These are phyloP conservation scores for Fistulifera pelliculosa DNA, from an alignment of 108 stramenopile genomes.

Conservation along the genomic window DNA sequence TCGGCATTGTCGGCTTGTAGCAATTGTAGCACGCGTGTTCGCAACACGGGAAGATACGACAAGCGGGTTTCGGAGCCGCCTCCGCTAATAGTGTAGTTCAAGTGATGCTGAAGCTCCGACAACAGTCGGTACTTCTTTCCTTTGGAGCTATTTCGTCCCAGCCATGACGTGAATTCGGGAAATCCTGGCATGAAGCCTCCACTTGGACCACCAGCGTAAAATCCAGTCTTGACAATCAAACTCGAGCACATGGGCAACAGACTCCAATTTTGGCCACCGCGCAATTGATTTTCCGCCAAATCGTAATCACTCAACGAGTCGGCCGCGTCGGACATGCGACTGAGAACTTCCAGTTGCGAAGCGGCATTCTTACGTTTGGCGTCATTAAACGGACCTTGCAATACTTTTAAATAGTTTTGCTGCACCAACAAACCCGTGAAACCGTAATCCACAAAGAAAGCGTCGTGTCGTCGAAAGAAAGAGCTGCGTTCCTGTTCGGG, in stretches of 20 bases:
- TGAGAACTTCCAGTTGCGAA: slow-evolving; percentile 33
- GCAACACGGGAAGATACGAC: slow-evolving; percentile 69
- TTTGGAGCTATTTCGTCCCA: slow-evolving; percentile 88
- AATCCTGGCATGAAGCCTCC: slow-evolving; percentile 77
- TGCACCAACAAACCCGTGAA: slow-evolving; percentile 89
- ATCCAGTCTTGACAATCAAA: slow-evolving; percentile 84
- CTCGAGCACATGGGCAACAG: slow-evolving; percentile 77
- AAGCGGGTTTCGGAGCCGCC: slow-evolving; percentile 61
- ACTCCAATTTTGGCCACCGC: slow-evolving; percentile 89
- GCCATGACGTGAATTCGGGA: slow-evolving; percentile 92
- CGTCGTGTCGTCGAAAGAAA: slow-evolving; percentile 79
- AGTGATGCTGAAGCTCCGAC: slow-evolving; percentile 83
- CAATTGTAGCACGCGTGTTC: slow-evolving; percentile 45
- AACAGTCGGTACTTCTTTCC: slow-evolving; percentile 76
- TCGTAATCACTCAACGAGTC: slow-evolving; percentile 85
- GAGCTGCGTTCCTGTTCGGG: slow-evolving; percentile 35
- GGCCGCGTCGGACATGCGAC: slow-evolving; percentile 70
- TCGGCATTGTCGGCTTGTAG: slow-evolving; percentile 41
- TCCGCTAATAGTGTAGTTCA: slow-evolving; percentile 67
- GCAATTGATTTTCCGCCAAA: slow-evolving; percentile 60
- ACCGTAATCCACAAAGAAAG: slow-evolving; percentile 94
- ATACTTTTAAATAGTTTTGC: slow-evolving; percentile 86
- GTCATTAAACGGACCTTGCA: slow-evolving; percentile 30
- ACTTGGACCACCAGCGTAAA: slow-evolving; percentile 62
- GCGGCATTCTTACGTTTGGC: slow-evolving; percentile 38